Percentiles rank a stretch among this genome's conserved stretches.
Conservation (phyloP, 345 rosid species). For the Sisymbrium irio region DNA sequence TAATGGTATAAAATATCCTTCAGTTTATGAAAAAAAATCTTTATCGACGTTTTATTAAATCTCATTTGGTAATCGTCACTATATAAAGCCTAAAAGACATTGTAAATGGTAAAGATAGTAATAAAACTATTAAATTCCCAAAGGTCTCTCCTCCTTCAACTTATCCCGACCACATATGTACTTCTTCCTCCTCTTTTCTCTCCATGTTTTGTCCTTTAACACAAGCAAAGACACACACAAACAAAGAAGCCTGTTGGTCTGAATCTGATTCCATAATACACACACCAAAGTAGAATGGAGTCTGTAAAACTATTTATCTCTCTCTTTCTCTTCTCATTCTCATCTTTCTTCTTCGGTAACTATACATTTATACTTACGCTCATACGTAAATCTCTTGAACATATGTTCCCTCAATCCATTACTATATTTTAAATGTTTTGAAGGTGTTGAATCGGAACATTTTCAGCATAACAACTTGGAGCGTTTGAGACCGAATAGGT, state of each 20-base stretch:
- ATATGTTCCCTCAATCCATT: neutral
- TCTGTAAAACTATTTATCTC: neutral
- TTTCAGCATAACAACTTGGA: conserved; percentile 5
- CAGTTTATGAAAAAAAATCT: neutral
- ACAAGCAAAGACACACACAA: neutral
- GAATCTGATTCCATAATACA: conserved; percentile 13
- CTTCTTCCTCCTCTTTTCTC: conserved; percentile 27
- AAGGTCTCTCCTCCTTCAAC: conserved; percentile 14
- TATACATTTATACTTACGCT: neutral
- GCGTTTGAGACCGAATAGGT: conserved; percentile 39
- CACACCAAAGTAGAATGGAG: conserved; percentile 16
- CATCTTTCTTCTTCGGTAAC: conserved; percentile 18
- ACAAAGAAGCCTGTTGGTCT: conserved; percentile 11
- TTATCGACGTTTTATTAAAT: neutral
- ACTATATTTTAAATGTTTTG: neutral
- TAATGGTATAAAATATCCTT: neutral
- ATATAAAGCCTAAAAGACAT: neutral
- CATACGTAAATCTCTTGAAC: neutral
- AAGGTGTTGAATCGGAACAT: conserved; percentile 24
- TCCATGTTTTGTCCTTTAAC: conserved; percentile 19
- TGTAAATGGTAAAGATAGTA: neutral
- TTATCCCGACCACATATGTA: conserved; percentile 26
- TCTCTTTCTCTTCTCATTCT: conserved; percentile 16
- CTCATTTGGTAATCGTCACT: neutral
- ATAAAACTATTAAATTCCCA: neutral